Conservation (phyloP, 768 basidiomycete genomes). For the Amanita pallidorosea region DNA sequence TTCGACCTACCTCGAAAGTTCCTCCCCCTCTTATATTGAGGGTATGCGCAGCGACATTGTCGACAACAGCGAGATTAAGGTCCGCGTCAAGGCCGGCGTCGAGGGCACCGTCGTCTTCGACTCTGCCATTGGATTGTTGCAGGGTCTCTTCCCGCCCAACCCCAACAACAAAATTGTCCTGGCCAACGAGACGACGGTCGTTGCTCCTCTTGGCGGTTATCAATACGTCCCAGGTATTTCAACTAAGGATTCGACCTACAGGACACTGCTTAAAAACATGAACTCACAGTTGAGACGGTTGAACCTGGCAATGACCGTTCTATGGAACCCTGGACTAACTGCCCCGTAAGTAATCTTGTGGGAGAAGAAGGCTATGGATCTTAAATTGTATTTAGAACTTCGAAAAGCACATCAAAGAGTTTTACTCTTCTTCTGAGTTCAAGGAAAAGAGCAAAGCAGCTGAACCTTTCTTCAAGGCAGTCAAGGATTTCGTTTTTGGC, state of each 20-base stretch:
- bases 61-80: constrained; percentile 61
- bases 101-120: constrained; percentile 85
- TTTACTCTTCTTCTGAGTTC: constrained; percentile 58
- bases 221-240: constrained; percentile 71
- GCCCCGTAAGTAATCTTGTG: constrained; percentile 25
- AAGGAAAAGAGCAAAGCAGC: constrained; percentile 48
- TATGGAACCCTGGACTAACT: constrained; percentile 68
- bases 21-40: constrained; percentile 60
- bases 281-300: constrained; percentile 61
- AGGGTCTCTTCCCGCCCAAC: constrained; percentile 82
- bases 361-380: neutral
- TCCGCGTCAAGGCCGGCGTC: constrained; percentile 73
- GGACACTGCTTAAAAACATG: neutral
- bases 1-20: constrained; percentile 51
- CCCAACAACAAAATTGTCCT: constrained; percentile 60
- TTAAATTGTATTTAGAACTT: constrained; percentile 35
- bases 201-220: constrained; percentile 72
- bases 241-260: constrained; percentile 5
- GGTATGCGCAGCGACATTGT: constrained; percentile 59
- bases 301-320: constrained; percentile 77
- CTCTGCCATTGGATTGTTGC: constrained; percentile 74
- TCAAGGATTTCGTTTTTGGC: constrained; percentile 66
- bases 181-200: constrained; percentile 65
- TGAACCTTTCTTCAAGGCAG: constrained; percentile 50
- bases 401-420: constrained; percentile 47